phyloP scores from a whole-genome alignment of 768 basidiomycete genomes.

The Psilocybe subaeruginosa region DNA sequence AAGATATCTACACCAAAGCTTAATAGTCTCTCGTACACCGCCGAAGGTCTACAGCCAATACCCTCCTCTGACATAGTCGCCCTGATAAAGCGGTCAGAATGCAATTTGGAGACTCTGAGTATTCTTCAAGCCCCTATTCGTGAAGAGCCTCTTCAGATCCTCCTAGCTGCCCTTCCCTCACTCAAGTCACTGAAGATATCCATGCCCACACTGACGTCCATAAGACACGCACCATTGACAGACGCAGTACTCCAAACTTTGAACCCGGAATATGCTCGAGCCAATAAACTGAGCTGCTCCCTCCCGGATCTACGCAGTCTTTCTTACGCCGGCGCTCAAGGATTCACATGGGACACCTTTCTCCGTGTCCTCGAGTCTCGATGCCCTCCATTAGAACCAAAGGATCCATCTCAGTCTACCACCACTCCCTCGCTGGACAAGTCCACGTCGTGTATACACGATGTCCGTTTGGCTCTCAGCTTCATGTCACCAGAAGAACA shows the following conservation, averaged over 20 bases:
- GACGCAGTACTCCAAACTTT: constrained; percentile 7
- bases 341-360: constrained; percentile 12
- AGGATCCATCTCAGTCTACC: not conserved
- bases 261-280: constrained; percentile 6
- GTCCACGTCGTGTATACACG: not conserved
- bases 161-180: constrained; percentile 8
- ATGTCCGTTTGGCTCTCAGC: not conserved
- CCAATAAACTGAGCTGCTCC: constrained; percentile 10
- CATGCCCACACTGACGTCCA: constrained; percentile 7
- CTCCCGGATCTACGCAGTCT: constrained; percentile 7
- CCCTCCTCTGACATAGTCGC: constrained; percentile 10
- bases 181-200: constrained; percentile 3
- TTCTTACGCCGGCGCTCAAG: constrained; percentile 11
- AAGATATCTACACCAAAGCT: constrained; percentile 20
- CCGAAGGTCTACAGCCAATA: constrained; percentile 8
- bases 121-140: constrained; percentile 12
- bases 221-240: constrained; percentile 8
- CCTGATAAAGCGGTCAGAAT: constrained; percentile 17
- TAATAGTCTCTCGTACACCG: constrained; percentile 10
- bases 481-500: not conserved
- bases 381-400: not conserved
- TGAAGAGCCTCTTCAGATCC: constrained; percentile 14
- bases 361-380: constrained; percentile 13
- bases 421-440: not conserved
- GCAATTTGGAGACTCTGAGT: constrained; percentile 12